phyloP scores from a whole-genome alignment of 257 asterid genomes.

The Haberlea rhodopensis region DNA sequence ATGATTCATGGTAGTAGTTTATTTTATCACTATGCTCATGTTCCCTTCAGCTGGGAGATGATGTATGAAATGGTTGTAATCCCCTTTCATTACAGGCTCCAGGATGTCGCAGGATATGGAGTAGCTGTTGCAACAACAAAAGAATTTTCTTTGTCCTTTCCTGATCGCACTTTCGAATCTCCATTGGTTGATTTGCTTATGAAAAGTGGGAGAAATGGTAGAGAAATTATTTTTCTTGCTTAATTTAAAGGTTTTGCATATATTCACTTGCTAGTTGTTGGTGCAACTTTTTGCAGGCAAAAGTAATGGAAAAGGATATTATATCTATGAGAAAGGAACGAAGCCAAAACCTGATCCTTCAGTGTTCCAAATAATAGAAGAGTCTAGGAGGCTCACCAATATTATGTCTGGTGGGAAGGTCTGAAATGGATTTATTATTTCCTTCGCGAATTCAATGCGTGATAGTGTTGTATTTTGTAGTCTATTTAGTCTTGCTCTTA shows the following conservation, averaged over 20 bases:
- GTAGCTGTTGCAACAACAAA: conserved; percentile 69
- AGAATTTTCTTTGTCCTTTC: conserved; percentile 55
- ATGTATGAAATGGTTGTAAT: conserved; percentile 18
- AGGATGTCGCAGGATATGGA: conserved; percentile 94
- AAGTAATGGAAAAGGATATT: conserved; percentile 88
- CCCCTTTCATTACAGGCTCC: conserved; percentile 60
- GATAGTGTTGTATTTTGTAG: no score
- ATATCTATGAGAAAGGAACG: conserved; percentile 80
- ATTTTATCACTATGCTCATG: neutral
- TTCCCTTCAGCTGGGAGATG: neutral
- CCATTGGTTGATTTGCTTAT: conserved; percentile 76
- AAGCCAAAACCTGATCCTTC: conserved; percentile 89
- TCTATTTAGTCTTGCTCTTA: no score
- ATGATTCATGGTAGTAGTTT: conserved; percentile 2
- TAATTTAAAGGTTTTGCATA: conserved; percentile 19
- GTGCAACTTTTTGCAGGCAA: conserved; percentile 56
- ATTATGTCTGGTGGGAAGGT: conserved; percentile 97
- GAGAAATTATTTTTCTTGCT: conserved; percentile 22
- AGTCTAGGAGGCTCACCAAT: conserved; percentile 75
- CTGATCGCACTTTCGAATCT: conserved; percentile 64
- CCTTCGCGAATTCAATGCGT: no score
- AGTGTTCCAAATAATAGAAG: conserved; percentile 74
- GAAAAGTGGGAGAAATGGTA: conserved; percentile 89
- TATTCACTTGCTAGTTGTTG: conserved; percentile 22
- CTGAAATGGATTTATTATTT: conserved; percentile 13